Percentiles rank a stretch among this genome's conserved stretches.
Conservation (phyloP, 345 rosid species). For the Hibiscus mutabilis region DNA sequence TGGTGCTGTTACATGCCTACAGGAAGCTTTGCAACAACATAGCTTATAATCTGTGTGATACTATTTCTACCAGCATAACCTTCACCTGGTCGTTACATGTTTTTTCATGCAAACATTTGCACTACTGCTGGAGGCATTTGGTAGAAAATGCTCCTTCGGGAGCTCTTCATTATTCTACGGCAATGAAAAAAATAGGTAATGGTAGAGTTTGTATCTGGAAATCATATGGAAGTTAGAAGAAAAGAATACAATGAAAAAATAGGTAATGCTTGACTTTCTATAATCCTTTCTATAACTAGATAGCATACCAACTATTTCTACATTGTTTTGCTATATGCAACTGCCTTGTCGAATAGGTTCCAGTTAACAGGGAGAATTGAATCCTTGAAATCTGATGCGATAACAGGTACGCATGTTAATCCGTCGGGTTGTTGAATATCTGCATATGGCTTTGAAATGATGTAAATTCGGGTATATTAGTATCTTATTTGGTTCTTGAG, state of each 20-base stretch:
- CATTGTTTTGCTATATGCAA: not conserved
- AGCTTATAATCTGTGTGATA: not conserved
- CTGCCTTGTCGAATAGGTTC: not conserved
- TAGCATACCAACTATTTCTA: not conserved
- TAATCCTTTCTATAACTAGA: slow-evolving; percentile 1
- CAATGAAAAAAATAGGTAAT: slow-evolving; percentile 20
- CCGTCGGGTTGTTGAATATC: not conserved
- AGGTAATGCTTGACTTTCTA: slow-evolving; percentile 11
- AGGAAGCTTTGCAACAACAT: not conserved
- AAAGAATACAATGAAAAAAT: not conserved
- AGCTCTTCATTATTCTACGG: not conserved
- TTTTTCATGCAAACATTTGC: not conserved
- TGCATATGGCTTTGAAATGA: not conserved
- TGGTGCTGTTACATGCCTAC: not conserved
- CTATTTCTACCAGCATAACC: not conserved
- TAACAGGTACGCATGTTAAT: not conserved
- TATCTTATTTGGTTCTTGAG: not conserved
- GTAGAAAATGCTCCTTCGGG: not conserved
- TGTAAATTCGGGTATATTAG: not conserved
- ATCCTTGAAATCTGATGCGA: not conserved
- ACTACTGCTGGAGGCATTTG: not conserved
- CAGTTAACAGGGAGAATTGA: not conserved
- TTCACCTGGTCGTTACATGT: not conserved
- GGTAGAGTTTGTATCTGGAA: slow-evolving; percentile 17
- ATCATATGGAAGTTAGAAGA: slow-evolving; percentile 8